Conservation (phyloP, 2,329 filamentous ascomycete species). For the Nakataea oryzae region DNA sequence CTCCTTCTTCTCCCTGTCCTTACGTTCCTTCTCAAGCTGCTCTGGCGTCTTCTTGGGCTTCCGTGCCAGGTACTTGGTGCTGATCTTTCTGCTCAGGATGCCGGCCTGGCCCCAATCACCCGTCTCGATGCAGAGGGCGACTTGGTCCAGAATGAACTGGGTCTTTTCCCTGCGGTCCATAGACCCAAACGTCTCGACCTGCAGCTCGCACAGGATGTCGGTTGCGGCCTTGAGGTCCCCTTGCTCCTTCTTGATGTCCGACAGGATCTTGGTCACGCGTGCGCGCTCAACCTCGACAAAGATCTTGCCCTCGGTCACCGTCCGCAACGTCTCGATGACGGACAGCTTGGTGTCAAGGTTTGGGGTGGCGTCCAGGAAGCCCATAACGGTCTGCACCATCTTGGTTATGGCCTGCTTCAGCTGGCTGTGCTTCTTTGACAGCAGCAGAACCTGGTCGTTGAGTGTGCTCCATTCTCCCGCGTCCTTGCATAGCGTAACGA, state of each 20-base stretch:
- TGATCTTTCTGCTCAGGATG: slow-evolving; percentile 93
- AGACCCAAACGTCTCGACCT: slow-evolving; percentile 97
- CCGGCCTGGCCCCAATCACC: slow-evolving; percentile 93
- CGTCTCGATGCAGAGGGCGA: slow-evolving; percentile 87
- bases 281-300: slow-evolving; percentile 98
- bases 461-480: slow-evolving; percentile 86
- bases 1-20: slow-evolving; percentile 78
- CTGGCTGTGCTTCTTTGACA: slow-evolving; percentile 99
- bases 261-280: slow-evolving; percentile 87
- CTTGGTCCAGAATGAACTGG: slow-evolving; percentile 94
- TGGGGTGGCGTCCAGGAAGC: slow-evolving; percentile 78
- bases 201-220: slow-evolving; percentile 91
- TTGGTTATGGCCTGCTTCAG: slow-evolving; percentile 98
- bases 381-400: slow-evolving; percentile 97
- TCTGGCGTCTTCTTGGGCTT: slow-evolving; percentile 86
- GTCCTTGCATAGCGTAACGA: slow-evolving; percentile 91
- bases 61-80: slow-evolving; percentile 80
- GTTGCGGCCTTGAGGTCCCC: slow-evolving; percentile 83
- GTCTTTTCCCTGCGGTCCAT: slow-evolving; percentile 98
- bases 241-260: slow-evolving; percentile 94
- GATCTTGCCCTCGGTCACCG: slow-evolving; percentile 98
- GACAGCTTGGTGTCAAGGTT: slow-evolving; percentile 80
- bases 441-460: slow-evolving; percentile 89
- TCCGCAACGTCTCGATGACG: slow-evolving; percentile 88
- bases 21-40: slow-evolving; percentile 82